phyloP scores from a whole-genome alignment of 169 alveolate genomes.

The Neospora caninum region DNA sequence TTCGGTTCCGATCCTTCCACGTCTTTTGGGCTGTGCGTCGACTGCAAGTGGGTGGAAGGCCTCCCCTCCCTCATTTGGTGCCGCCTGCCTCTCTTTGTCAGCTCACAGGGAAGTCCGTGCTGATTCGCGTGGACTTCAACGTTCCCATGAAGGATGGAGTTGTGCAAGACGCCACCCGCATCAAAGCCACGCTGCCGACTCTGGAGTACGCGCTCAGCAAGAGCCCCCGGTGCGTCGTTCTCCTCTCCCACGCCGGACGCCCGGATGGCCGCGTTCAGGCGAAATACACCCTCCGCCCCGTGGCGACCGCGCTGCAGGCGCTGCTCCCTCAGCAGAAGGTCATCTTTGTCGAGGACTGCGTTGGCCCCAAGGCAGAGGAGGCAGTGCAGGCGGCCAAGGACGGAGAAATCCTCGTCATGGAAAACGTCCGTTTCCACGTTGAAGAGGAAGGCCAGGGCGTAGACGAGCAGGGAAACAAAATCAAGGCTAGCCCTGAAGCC shows the following conservation, averaged over 20 bases:
- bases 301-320: conserved; percentile 89
- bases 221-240: conserved; percentile 91
- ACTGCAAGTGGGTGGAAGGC: too few relatives aligned
- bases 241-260: conserved; percentile 97
- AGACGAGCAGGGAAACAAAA: conserved; percentile 91
- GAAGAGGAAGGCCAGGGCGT: conserved; percentile 98
- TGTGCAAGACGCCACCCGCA: conserved; percentile 93
- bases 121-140: conserved; percentile 97
- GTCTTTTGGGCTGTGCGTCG: too few relatives aligned
- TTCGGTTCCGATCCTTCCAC: too few relatives aligned
- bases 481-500: conserved; percentile 86
- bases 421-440: conserved; percentile 96
- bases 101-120: conserved; percentile 92
- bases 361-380: conserved; percentile 92
- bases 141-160: conserved; percentile 95
- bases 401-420: conserved; percentile 93
- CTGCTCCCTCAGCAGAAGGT: conserved; percentile 85
- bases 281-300: conserved; percentile 92
- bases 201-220: conserved; percentile 89
- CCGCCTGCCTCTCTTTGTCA: conserved; percentile 50
- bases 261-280: conserved; percentile 94
- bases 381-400: conserved; percentile 85
- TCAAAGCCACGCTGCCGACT: conserved; percentile 94
- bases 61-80: too few relatives aligned
- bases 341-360: conserved; percentile 93